Evolutionary conservation across 345 rosid genomes (phyloP), one percentile per base, ranked within the genome.

Genomic region (Barbarea vulgaris): DNA sequence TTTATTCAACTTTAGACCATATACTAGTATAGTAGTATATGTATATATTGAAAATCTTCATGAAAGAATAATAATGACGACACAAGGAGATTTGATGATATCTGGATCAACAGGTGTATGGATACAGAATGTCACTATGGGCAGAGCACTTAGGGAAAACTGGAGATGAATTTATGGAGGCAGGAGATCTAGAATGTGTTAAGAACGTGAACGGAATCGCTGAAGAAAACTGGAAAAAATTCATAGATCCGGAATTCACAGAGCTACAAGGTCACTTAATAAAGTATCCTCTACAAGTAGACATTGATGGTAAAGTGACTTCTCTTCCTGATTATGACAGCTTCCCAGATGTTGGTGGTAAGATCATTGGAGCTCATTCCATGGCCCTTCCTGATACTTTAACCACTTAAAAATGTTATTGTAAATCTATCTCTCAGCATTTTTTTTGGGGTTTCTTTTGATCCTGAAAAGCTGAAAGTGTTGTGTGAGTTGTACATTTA

Each of bases 101-200:
- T 74, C 3, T 27, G 24, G 64, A 50, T 51, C 12, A 2, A 24
- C 87, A 95, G 99, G 78, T 95, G 9, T 88, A 88, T 52, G 98
- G 99, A 44, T 92, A 88, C 83, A 88, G 98, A 83, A 89, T 83
- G 96, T 89, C 99, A 3, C 81, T 95, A 51, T 95, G 99, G 98
- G 86, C 84, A 11, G 99, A 95, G 86, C 99, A 95, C 80, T 86
- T 95, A 37, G 96, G 91, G 53, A 36, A 15, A 69, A 42, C 78
- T 10, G 80, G 81, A n/a, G 74, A 51, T 15, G 52, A 70, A 34
- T 89, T 84, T 47, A 2, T 42, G 76, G 85, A 88, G 61, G 87
- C 99, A 5, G 82, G 79, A 67, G 84, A 79, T 78, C 70, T 84
- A 69, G 85, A 69, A 21, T 95, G 99, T 17, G 87, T 95, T 54